Percentiles rank a stretch among this genome's conserved stretches.
These are phyloP conservation scores for Lipomyces yamanashiensis DNA, from an alignment of 805 yeast species.

Conservation along the genomic window DNA sequence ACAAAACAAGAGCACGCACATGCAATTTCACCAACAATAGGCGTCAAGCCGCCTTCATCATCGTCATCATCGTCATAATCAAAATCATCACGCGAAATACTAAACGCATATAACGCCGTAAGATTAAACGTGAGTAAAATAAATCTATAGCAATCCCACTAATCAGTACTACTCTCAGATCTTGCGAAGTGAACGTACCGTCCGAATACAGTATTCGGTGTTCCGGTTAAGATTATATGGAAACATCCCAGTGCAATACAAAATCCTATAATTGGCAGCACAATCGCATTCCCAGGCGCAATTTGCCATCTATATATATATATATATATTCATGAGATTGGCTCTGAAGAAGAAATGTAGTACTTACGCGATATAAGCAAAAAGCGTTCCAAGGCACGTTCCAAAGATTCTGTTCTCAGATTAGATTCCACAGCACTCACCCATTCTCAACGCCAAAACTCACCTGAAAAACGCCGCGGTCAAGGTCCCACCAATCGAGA, in stretches of 20 bases:
- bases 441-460: slow-evolving; percentile 41
- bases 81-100: slow-evolving; percentile 59
- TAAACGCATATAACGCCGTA: slow-evolving; percentile 75
- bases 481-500: slow-evolving; percentile 81
- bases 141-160: slow-evolving; percentile 49
- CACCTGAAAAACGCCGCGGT: slow-evolving; percentile 68
- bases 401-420: slow-evolving; percentile 57
- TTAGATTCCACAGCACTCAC: neutral
- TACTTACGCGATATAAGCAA: slow-evolving; percentile 60
- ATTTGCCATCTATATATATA: slow-evolving; percentile 52
- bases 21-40: slow-evolving; percentile 74
- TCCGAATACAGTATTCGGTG: slow-evolving; percentile 56
- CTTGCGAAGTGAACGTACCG: slow-evolving; percentile 31
- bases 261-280: slow-evolving; percentile 57
- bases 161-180: slow-evolving; percentile 57
- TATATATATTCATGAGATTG: neutral
- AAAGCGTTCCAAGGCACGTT: slow-evolving; percentile 69
- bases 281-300: slow-evolving; percentile 60
- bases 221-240: slow-evolving; percentile 59
- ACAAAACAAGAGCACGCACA: slow-evolving; percentile 25
- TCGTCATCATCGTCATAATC: slow-evolving; percentile 49
- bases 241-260: slow-evolving; percentile 50
- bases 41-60: slow-evolving; percentile 71
- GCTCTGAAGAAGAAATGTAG: no score
- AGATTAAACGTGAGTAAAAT: slow-evolving; percentile 76